phyloP scores from a whole-genome alignment of 805 yeast species.

The Metschnikowia lochheadii region DNA sequence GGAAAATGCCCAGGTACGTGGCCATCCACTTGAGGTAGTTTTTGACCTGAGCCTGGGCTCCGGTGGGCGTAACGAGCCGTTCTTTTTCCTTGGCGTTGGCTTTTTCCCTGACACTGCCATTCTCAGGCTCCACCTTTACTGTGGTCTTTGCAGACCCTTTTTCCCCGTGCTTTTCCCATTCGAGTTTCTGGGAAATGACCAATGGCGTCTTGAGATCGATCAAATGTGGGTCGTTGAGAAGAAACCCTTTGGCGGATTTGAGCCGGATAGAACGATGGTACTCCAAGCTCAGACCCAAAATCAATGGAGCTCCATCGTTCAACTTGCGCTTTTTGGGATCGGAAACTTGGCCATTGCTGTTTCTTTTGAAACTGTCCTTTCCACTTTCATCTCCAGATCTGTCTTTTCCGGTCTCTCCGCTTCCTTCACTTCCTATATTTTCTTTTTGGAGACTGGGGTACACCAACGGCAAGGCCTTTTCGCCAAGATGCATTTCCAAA shows the following conservation, averaged over 20 bases:
- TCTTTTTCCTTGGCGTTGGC: neutral
- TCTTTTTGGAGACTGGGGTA: neutral
- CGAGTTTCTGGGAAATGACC: slow-evolving; percentile 8
- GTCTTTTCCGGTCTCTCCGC: neutral
- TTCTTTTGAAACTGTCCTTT: neutral
- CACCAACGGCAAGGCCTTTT: slow-evolving; percentile 5
- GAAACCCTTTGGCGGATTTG: slow-evolving; percentile 49
- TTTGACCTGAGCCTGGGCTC: slow-evolving; percentile 15
- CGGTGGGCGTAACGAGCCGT: slow-evolving; percentile 7
- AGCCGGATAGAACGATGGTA: slow-evolving; percentile 44
- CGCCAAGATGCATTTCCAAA: slow-evolving; percentile 23
- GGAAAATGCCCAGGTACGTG: slow-evolving; percentile 11
- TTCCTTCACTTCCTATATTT: neutral
- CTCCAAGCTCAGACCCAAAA: slow-evolving; percentile 44
- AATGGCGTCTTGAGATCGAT: slow-evolving; percentile 36
- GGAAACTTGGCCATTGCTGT: neutral
- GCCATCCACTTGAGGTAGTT: slow-evolving; percentile 17
- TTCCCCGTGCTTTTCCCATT: too few relatives aligned
- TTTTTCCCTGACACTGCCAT: neutral
- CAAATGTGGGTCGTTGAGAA: slow-evolving; percentile 45
- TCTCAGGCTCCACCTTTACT: neutral
- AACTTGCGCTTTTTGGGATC: slow-evolving; percentile 9
- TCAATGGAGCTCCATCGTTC: slow-evolving; percentile 27
- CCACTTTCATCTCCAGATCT: neutral
- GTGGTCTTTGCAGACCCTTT: neutral